These are phyloP conservation scores for Heliocybe sulcata DNA, from an alignment of 1,284 basidiomycete genomes.

Conservation along the genomic window DNA sequence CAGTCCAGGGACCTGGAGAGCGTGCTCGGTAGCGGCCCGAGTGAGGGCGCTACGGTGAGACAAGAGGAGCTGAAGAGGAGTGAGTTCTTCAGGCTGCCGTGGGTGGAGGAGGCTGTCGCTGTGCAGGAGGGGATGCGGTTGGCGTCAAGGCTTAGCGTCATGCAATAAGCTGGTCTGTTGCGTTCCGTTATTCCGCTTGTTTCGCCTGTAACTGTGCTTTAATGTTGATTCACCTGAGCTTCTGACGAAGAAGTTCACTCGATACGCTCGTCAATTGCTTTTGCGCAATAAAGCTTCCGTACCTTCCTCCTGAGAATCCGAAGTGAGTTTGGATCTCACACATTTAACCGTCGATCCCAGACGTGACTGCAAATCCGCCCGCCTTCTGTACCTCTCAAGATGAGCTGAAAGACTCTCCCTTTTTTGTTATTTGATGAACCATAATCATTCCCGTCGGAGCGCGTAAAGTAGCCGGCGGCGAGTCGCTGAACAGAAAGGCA, in stretches of 20 bases:
- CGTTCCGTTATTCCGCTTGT: neutral
- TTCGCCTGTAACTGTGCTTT: neutral
- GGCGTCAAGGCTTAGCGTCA: conserved; percentile 27
- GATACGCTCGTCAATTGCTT: too few species aligned
- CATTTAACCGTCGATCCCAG: neutral
- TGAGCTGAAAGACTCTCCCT: neutral
- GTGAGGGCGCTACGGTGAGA: conserved; percentile 72
- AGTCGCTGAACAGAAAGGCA: neutral
- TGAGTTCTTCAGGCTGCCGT: conserved; percentile 85
- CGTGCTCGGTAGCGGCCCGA: conserved; percentile 82
- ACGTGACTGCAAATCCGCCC: too few species aligned
- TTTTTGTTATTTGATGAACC: neutral
- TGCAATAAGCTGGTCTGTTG: neutral
- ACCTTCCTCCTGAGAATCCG: neutral
- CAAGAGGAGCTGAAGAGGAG: conserved; percentile 85
- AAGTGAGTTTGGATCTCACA: too few species aligned
- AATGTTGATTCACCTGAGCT: too few species aligned
- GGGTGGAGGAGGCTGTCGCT: conserved; percentile 73
- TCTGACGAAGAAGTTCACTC: conserved; percentile 4
- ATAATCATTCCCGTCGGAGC: neutral
- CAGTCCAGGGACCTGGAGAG: conserved; percentile 89
- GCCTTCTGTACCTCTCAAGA: neutral
- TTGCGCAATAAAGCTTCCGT: neutral
- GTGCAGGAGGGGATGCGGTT: conserved; percentile 48
- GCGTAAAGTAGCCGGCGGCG: neutral